Conservation (phyloP, 148 eudicot genomes). For the Camellia lanceoleosa region DNA sequence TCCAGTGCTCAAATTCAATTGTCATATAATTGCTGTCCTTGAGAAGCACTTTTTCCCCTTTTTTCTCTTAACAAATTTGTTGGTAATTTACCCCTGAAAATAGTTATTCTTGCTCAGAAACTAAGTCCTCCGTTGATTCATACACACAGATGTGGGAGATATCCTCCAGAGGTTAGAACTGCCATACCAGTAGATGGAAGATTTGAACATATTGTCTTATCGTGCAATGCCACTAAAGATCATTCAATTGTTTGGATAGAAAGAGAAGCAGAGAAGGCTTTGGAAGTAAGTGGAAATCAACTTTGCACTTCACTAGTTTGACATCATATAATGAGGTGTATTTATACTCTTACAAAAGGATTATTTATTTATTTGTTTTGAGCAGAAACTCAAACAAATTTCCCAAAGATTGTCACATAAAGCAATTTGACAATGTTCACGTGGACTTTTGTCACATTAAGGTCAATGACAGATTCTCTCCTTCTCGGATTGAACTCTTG, state of each 20-base stretch:
- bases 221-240: slow-evolving; percentile 86
- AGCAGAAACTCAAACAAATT: not conserved
- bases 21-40: not conserved
- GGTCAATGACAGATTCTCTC: too few species aligned
- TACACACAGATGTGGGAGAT: slow-evolving; percentile 28
- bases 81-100: not conserved
- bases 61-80: not conserved
- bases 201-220: slow-evolving; percentile 91
- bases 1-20: not conserved
- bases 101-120: slow-evolving; percentile 2
- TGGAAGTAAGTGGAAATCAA: slow-evolving; percentile 16
- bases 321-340: not conserved
- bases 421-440: not conserved
- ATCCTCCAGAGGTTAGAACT: slow-evolving; percentile 33
- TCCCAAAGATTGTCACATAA: not conserved
- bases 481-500: too few species aligned
- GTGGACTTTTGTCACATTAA: too few species aligned
- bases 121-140: not conserved
- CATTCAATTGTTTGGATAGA: slow-evolving; percentile 87
- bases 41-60: too few species aligned
- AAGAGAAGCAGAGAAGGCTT: slow-evolving; percentile 52
- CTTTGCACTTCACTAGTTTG: not conserved
- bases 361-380: not conserved
- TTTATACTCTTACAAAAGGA: too few species aligned
- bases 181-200: slow-evolving; percentile 61